Percentiles rank a stretch among this genome's conserved stretches.
phyloP scores from a whole-genome alignment of 2,329 filamentous ascomycete genomes.

The Eutypella sp. region DNA sequence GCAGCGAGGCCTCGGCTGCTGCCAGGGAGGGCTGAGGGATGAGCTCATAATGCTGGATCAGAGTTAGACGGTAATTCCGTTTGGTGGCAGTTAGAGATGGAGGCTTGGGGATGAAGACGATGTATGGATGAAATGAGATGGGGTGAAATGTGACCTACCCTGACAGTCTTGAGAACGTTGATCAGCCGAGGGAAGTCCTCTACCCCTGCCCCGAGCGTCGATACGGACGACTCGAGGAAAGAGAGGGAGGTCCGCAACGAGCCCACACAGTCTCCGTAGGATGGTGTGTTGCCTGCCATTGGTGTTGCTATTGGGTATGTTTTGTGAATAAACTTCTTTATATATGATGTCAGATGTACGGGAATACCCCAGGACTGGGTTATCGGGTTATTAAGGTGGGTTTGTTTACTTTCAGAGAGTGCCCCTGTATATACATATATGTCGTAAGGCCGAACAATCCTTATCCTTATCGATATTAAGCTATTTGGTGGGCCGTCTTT shows the following conservation, averaged over 20 bases:
- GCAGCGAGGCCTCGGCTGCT: conserved; percentile 75
- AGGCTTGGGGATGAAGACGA: conserved; percentile 1
- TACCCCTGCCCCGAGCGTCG: conserved; percentile 51
- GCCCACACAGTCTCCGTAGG: conserved; percentile 56
- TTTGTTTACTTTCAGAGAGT: too few species aligned
- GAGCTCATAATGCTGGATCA: conserved; percentile 79
- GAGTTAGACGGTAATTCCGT: neutral
- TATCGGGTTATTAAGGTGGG: too few species aligned
- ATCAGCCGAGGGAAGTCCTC: conserved; percentile 53
- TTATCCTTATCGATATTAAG: too few species aligned
- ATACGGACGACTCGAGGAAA: conserved; percentile 56
- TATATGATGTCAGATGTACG: too few species aligned
- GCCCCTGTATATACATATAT: too few species aligned
- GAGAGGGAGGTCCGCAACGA: conserved; percentile 56
- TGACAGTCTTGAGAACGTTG: conserved; percentile 52
- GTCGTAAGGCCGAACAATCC: too few species aligned
- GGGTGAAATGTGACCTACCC: conserved; percentile 40
- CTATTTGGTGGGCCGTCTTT: too few species aligned
- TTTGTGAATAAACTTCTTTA: too few species aligned
- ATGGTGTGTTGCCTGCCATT: too few species aligned
- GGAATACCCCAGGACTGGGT: too few species aligned
- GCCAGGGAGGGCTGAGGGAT: conserved; percentile 80
- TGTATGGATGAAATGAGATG: too few species aligned
- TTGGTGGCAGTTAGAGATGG: neutral
- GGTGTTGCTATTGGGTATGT: too few species aligned